phyloP scores from a whole-genome alignment of 2,329 filamentous ascomycete genomes.

The Zelopaecilomyces penicillatus region DNA sequence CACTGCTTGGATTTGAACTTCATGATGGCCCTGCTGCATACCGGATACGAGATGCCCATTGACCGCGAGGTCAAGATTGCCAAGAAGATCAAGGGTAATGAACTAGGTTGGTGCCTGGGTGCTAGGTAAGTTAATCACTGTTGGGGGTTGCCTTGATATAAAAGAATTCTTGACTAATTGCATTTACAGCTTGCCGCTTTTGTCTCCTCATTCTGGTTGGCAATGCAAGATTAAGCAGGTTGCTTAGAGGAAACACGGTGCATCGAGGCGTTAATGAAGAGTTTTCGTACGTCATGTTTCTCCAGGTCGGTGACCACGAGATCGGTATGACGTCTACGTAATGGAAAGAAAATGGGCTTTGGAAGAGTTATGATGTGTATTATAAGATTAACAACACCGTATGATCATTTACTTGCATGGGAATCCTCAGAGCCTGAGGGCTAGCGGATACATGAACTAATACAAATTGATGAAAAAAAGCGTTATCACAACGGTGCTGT shows the following conservation, averaged over 20 bases:
- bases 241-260: constrained; percentile 34
- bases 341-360: no score
- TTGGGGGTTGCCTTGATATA: no score
- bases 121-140: constrained; percentile 60
- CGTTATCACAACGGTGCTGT: constrained; percentile 35
- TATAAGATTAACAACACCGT: no score
- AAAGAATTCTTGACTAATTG: constrained; percentile 10
- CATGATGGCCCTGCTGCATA: constrained; percentile 86
- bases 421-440: no score
- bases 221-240: constrained; percentile 77
- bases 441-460: no score
- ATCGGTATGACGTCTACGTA: no score
- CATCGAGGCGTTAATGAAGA: constrained; percentile 9
- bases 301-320: background rate
- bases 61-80: constrained; percentile 94
- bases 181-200: constrained; percentile 64
- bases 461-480: no score
- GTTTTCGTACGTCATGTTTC: background rate
- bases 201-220: constrained; percentile 80
- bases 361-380: no score
- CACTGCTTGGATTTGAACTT: constrained; percentile 94
- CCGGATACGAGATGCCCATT: constrained; percentile 95
- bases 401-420: no score
- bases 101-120: constrained; percentile 95
- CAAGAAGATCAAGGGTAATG: constrained; percentile 97